phyloP scores from a whole-genome alignment of 208 protist species.

The Acanthamoeba pearcei region DNA sequence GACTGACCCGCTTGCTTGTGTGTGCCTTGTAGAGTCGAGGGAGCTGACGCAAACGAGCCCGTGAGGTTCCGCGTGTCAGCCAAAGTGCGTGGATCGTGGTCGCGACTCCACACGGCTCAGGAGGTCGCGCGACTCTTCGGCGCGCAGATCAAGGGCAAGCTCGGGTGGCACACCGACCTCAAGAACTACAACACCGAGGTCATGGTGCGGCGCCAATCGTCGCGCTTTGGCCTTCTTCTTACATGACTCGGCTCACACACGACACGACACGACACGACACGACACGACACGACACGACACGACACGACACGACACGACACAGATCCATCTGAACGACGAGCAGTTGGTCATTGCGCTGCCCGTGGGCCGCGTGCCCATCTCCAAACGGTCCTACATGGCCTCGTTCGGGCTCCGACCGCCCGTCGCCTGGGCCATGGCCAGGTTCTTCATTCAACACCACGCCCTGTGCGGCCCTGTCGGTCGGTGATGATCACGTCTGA shows the following conservation, averaged over 20 bases:
- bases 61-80: constrained; percentile 48
- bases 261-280: background rate
- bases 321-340: constrained; percentile 54
- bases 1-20: background rate
- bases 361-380: constrained; percentile 45
- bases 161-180: constrained; percentile 64
- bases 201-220: background rate
- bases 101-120: background rate
- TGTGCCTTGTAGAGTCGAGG: background rate
- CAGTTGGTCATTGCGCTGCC: constrained; percentile 65
- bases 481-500: too few relatives aligned
- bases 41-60: background rate
- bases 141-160: constrained; percentile 14
- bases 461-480: background rate
- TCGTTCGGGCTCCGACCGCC: constrained; percentile 63
- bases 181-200: constrained; percentile 66
- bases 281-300: too few relatives aligned
- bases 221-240: background rate
- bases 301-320: too few relatives aligned
- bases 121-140: constrained; percentile 44
- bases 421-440: constrained; percentile 52
- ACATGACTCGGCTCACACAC: background rate
- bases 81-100: constrained; percentile 61
- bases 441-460: background rate
- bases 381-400: constrained; percentile 62